Evolutionary conservation across 176 grass and related monocot genomes (phyloP), one percentile per base, ranked within the genome.

Genomic region (Aegilops bicornis): DNA sequence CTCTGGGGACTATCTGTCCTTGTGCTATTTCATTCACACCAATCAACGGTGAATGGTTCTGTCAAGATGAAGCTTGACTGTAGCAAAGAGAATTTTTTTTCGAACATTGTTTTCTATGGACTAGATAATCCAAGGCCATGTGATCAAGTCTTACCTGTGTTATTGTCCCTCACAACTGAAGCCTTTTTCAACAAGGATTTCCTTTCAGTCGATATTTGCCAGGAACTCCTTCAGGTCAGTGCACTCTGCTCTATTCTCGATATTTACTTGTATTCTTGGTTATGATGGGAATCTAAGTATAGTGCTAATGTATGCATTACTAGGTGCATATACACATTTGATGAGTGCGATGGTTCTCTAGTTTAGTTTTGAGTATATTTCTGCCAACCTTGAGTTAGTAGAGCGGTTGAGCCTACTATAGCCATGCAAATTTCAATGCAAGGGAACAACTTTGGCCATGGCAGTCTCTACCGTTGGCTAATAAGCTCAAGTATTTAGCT

Each of bases 211-310:
- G 88, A 91, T 76, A 86, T 89, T 60, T 98, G 93, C 85, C 76
- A 76, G 56, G 90, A 98, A 82, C 91, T 98, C 66, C 73, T 96
- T 69, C 93, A 98, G 96, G 96, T 95, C 89, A 92, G 87, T 84
- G 72, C 37, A 63, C 27, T 33, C 33, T 69, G 37, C 50, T 81
- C 45, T 74, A 32, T 68, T 13, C 64, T 84, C 63, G 64, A 48
- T 48, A 73, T 64, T 39, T 82, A 6, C 7, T 54, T 82, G 17
- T 82, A 81, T 81, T 48, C 23, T 74, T 17, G n/a, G 16, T 74
- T 23, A 32, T 81, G 17, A 50, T 68, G 45, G 69, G 12, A 82
- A 70, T 50, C 45, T 16, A 58, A 58, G 43, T 31, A 33, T 54
- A 69, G 20, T 64, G 10, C 17, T 82, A 69, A 68, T 27, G 14